Evolutionary conservation across 257 asterid genomes (phyloP).

Genomic region (Plantago ovata): DNA sequence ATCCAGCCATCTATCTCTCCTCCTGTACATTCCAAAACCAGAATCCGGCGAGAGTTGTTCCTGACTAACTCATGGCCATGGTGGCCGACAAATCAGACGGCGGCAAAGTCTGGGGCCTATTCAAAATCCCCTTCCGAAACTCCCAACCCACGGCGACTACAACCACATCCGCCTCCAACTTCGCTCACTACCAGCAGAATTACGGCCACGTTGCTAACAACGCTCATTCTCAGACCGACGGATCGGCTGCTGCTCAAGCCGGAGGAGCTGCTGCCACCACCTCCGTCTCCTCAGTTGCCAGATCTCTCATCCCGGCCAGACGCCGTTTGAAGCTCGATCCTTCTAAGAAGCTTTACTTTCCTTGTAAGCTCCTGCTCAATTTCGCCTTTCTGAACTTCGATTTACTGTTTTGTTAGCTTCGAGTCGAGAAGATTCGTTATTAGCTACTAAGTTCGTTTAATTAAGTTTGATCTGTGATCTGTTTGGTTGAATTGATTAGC

Average conservation of each 20-base stretch:
- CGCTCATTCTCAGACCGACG: constrained; percentile 49
- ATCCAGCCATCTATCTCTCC: too few relatives aligned
- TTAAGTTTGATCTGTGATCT: constrained; percentile 24
- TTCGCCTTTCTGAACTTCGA: constrained; percentile 11
- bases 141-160: constrained; percentile 38
- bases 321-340: constrained; percentile 98
- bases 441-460: too few relatives aligned
- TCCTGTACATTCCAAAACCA: too few relatives aligned
- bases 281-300: constrained; percentile 83
- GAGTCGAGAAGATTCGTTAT: not conserved
- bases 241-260: constrained; percentile 57
- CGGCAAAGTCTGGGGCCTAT: constrained; percentile 65
- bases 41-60: too few relatives aligned
- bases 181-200: constrained; percentile 43
- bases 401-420: constrained; percentile 1
- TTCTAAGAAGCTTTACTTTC: constrained; percentile 76
- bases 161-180: constrained; percentile 38
- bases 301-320: constrained; percentile 82
- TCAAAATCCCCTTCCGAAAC: constrained; percentile 77
- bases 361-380: constrained; percentile 41
- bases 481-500: not conserved
- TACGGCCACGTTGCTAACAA: constrained; percentile 44
- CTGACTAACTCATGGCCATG: constrained; percentile 44
- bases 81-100: constrained; percentile 57
- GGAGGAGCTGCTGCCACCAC: constrained; percentile 30